These are phyloP conservation scores for Kodamaea alishanica DNA, from an alignment of 1,139 yeast genomes.

Conservation along the genomic window DNA sequence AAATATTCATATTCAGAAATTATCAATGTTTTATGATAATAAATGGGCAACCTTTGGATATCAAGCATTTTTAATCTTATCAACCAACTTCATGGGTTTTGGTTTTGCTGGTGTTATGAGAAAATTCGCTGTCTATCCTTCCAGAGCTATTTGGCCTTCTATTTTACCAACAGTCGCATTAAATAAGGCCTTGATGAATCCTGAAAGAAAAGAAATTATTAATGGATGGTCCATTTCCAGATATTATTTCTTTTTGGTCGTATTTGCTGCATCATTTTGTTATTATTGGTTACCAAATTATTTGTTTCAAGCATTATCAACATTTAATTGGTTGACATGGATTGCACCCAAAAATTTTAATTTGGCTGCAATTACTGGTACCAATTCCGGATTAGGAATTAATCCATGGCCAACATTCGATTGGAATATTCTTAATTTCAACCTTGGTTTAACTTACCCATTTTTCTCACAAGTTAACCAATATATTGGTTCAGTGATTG, in stretches of 20 bases:
- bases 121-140: constrained; percentile 17
- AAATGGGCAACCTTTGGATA: constrained; percentile 18
- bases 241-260: constrained; percentile 14
- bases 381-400: constrained; percentile 15
- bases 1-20: constrained; percentile 18
- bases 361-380: constrained; percentile 17
- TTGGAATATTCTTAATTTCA: constrained; percentile 15
- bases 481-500: constrained; percentile 14
- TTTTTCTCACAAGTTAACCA: constrained; percentile 13
- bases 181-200: constrained; percentile 18
- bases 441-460: constrained; percentile 11
- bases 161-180: constrained; percentile 19
- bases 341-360: constrained; percentile 17
- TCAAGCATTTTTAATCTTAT: constrained; percentile 14
- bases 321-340: constrained; percentile 22
- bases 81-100: constrained; percentile 21
- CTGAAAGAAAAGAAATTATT: constrained; percentile 15
- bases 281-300: constrained; percentile 21
- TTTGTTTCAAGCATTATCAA: constrained; percentile 15
- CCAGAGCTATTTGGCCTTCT: constrained; percentile 17
- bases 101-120: constrained; percentile 22
- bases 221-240: constrained; percentile 21
- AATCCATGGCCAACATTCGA: constrained; percentile 20
- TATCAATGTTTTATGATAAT: constrained; percentile 14
- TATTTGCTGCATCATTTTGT: constrained; percentile 13